Conservation (phyloP, 768 basidiomycete species). For the Tubosaeta sp. region DNA sequence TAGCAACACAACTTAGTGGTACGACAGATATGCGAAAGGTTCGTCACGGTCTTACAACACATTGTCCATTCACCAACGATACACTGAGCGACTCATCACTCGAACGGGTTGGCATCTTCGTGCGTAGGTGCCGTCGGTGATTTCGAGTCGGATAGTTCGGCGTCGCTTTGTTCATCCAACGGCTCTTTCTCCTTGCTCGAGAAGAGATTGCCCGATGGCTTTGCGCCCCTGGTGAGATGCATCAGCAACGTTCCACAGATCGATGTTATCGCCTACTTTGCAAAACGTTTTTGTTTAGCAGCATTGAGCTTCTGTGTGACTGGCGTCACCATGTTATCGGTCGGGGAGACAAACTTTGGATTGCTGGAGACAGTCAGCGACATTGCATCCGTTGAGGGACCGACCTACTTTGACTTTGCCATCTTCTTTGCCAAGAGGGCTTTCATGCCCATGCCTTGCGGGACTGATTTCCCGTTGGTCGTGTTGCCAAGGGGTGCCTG, state of each 20-base stretch:
- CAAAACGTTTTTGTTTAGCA: conserved; percentile 91
- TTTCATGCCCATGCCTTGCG: conserved; percentile 79
- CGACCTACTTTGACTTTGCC: conserved; percentile 78
- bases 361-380: conserved; percentile 50
- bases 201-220: conserved; percentile 60
- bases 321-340: conserved; percentile 93
- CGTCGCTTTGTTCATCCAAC: conserved; percentile 33
- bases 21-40: conserved; percentile 22
- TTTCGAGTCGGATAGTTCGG: conserved; percentile 34
- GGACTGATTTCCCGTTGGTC: conserved; percentile 48
- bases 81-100: conserved; percentile 6
- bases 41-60: conserved; percentile 27
- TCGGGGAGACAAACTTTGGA: conserved; percentile 85
- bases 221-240: conserved; percentile 43
- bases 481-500: conserved; percentile 76
- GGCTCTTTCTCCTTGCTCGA: conserved; percentile 35
- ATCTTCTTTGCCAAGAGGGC: conserved; percentile 92
- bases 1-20: conserved; percentile 16
- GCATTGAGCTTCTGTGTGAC: conserved; percentile 88
- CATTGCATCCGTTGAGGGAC: neutral
- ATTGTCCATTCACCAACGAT: conserved; percentile 2
- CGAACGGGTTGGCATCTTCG: conserved; percentile 75
- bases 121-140: conserved; percentile 30
- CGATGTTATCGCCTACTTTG: conserved; percentile 54
- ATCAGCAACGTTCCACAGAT: conserved; percentile 7